These are phyloP conservation scores for Chlorella ohadii DNA, from an alignment of 139 green algal species.

Conservation along the genomic window DNA sequence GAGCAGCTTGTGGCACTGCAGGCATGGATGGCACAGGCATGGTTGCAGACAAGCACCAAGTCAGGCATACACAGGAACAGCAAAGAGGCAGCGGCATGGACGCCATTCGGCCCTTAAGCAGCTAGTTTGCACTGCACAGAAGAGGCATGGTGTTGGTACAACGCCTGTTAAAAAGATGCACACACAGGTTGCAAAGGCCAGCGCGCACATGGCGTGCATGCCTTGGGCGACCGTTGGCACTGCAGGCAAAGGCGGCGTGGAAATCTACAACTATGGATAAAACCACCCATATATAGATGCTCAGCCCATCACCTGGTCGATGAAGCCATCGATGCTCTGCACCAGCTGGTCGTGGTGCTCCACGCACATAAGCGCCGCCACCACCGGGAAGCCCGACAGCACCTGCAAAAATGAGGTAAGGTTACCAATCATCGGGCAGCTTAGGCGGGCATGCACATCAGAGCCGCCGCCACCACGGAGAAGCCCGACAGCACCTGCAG, in stretches of 20 bases:
- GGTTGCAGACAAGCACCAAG: too few species aligned
- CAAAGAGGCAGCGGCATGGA: constrained; percentile 40
- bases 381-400: constrained; percentile 67
- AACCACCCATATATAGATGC: too few species aligned
- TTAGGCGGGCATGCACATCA: constrained; percentile 89
- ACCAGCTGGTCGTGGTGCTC: constrained; percentile 62
- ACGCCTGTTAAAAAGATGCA: too few species aligned
- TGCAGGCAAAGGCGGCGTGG: too few species aligned
- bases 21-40: too few species aligned
- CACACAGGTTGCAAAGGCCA: too few species aligned
- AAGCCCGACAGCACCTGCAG: constrained; percentile 53
- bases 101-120: constrained; percentile 37
- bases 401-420: constrained; percentile 10
- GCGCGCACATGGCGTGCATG: too few species aligned
- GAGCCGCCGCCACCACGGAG: constrained; percentile 73
- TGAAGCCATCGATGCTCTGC: constrained; percentile 57
- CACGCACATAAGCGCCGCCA: constrained; percentile 84
- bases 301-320: constrained; percentile 61
- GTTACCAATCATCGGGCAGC: too few species aligned
- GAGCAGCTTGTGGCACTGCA: constrained; percentile 48
- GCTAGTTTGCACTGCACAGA: constrained; percentile 51
- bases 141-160: too few species aligned
- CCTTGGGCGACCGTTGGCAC: too few species aligned
- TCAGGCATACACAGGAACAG: too few species aligned
- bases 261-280: too few species aligned